These are phyloP conservation scores for Rutidosis leptorrhynchoides DNA, from an alignment of 129 eudicot species.

Conservation along the genomic window DNA sequence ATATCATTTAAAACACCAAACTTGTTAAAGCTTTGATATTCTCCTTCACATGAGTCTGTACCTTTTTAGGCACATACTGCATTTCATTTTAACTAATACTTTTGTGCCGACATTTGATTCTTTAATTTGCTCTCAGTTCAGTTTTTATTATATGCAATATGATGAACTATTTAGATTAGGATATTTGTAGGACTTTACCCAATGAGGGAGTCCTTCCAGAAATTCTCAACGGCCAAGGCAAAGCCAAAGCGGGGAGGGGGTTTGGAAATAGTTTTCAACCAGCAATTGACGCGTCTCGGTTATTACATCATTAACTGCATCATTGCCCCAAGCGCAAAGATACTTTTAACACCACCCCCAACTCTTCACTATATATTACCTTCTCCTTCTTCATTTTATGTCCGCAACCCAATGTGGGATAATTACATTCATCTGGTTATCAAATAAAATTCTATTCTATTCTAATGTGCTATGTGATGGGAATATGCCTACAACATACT, in stretches of 20 bases:
- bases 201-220: constrained; percentile 29
- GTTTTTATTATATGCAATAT: too few relatives aligned
- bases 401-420: not conserved
- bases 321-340: constrained; percentile 41
- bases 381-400: not conserved
- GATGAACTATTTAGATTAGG: not conserved
- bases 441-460: too few relatives aligned
- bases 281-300: constrained; percentile 74
- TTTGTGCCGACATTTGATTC: too few relatives aligned
- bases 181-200: constrained; percentile 27
- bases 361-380: not conserved
- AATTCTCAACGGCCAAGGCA: constrained; percentile 48
- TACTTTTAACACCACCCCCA: not conserved
- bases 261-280: constrained; percentile 55
- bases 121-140: too few relatives aligned
- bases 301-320: constrained; percentile 41
- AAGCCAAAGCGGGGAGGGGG: constrained; percentile 48
- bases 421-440: not conserved
- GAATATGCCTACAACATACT: not conserved
- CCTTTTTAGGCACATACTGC: too few relatives aligned
- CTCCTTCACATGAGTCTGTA: too few relatives aligned
- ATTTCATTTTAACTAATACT: too few relatives aligned
- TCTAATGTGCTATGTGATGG: not conserved
- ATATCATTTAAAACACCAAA: too few relatives aligned
- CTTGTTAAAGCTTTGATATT: too few relatives aligned